Base-by-base conservation (phyloP, 345 rosid species). In the Citrus medica region DNA sequence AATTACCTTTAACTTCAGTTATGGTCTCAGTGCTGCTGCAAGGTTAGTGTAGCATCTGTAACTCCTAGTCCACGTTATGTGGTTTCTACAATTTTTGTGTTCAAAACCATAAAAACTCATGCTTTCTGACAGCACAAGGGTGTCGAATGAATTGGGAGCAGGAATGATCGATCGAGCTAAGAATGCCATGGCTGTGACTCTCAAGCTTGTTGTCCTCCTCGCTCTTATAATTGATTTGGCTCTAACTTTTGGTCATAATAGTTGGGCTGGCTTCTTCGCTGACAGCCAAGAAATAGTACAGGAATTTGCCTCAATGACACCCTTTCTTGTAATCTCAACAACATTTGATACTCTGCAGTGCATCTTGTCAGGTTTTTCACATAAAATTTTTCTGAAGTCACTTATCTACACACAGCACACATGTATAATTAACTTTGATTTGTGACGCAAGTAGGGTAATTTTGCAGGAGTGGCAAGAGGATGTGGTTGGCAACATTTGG, bases 141-240 rank as follows among this genome's bases (percentile, higher is more conserved):
- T 92, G 74, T 91, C 98, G 0, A 93, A 95, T 53, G 95, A 92
- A 72, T 67, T 92, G 72, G 99, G 96, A 81, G 93, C 96, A 0
- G 95, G 81, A 65, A 85, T 86, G 32, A 64, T 87, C 22, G 60
- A 68, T 12, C 64, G 58, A 40, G 96, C 94, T 21, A 90, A 88
- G 78, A 84, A 78, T 13, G 94, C 93, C 14, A 87, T 87, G 83
- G 46, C 14, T 1, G 84, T 88, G 71, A 79, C 88, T 32, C 60
- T 92, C 28, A 85, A 87, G 81, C 85, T 93, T 77, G 82, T 93
- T 7, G 25, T 89, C 58, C 73, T 84, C 32, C 92, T 95, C 74
- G 91, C 87, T 12, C 76, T 92, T 0, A 27, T 75, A 0, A 78
- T 88, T 75, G 88, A 89, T 58, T 32, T 87, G 32, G 79, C 78